Evolutionary conservation across 1,139 yeast species (phyloP).

Genomic region (Pichia inconspicua): DNA sequence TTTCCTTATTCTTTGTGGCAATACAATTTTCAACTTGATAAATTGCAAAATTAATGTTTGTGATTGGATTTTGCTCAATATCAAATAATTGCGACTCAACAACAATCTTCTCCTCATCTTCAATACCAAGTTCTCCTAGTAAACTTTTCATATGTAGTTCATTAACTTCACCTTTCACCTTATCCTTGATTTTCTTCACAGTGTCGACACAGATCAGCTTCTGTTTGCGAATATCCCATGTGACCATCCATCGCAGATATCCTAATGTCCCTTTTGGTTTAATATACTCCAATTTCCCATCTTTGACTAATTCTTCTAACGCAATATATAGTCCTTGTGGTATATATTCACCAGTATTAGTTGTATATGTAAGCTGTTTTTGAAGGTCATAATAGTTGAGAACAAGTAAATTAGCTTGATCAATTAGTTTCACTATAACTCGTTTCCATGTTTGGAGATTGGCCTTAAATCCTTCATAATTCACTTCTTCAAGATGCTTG

Average conservation of each 20-base stretch:
- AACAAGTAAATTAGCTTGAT: conserved; percentile 14
- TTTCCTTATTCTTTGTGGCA: conserved; percentile 12
- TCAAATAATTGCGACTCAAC: conserved; percentile 17
- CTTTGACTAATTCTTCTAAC: conserved; percentile 21
- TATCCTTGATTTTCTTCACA: neutral
- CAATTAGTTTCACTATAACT: conserved; percentile 26
- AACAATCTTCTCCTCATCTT: conserved; percentile 13
- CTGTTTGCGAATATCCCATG: neutral
- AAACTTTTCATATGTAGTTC: conserved; percentile 1
- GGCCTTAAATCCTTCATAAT: conserved; percentile 65
- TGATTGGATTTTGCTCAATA: conserved; percentile 14
- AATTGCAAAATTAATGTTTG: conserved; percentile 21
- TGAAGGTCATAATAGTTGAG: conserved; percentile 17
- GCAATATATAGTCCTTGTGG: conserved; percentile 26
- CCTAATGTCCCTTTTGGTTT: neutral
- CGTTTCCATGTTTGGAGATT: conserved; percentile 58
- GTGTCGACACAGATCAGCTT: conserved; percentile 3
- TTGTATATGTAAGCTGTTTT: conserved; percentile 11
- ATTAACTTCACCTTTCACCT: conserved; percentile 2
- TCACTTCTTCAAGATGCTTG: conserved; percentile 39
- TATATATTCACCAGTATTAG: conserved; percentile 10
- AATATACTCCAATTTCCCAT: conserved; percentile 8
- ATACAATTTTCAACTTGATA: conserved; percentile 16
- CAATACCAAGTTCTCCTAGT: neutral
- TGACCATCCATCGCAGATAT: neutral